phyloP scores from a whole-genome alignment of 2,329 filamentous ascomycete genomes.

The Stenocarpella maydis region DNA sequence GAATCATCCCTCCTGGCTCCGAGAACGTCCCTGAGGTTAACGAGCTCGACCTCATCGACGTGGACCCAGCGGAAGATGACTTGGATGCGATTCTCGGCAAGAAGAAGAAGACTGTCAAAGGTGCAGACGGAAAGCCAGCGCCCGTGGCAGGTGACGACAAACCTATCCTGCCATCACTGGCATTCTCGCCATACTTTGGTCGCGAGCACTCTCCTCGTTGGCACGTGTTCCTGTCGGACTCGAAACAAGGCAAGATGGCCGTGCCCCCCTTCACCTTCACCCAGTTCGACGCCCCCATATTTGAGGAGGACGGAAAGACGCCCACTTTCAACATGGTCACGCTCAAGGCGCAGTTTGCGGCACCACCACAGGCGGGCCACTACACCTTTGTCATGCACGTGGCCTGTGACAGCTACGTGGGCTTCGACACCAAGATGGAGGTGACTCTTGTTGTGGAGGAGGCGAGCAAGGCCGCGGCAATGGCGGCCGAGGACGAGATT shows the following conservation, averaged over 20 bases:
- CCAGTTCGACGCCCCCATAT: slow-evolving; percentile 88
- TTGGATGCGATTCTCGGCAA: slow-evolving; percentile 84
- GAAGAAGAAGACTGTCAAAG: slow-evolving; percentile 73
- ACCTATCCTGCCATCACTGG: slow-evolving; percentile 81
- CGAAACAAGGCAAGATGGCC: slow-evolving; percentile 93
- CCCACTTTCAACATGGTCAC: slow-evolving; percentile 97
- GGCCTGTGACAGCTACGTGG: slow-evolving; percentile 93
- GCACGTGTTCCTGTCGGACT: slow-evolving; percentile 94
- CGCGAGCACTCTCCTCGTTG: slow-evolving; percentile 90
- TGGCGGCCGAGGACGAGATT: slow-evolving; percentile 91
- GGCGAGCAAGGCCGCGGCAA: slow-evolving; percentile 80
- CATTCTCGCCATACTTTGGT: slow-evolving; percentile 88
- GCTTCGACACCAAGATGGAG: slow-evolving; percentile 91
- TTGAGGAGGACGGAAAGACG: slow-evolving; percentile 75
- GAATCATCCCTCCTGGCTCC: slow-evolving; percentile 88
- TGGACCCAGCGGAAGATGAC: slow-evolving; percentile 93
- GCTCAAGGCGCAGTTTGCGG: slow-evolving; percentile 95
- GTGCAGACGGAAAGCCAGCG: slow-evolving; percentile 64
- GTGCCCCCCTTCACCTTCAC: slow-evolving; percentile 97
- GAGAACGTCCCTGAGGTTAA: slow-evolving; percentile 77
- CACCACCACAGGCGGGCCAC: slow-evolving; percentile 88
- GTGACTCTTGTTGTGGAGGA: slow-evolving; percentile 91
- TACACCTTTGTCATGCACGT: slow-evolving; percentile 96
- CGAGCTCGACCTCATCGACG: slow-evolving; percentile 83
- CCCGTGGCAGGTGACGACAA: slow-evolving; percentile 61